Base-by-base conservation (phyloP, 805 yeast genomes). In the Blastobotrys robertii region DNA sequence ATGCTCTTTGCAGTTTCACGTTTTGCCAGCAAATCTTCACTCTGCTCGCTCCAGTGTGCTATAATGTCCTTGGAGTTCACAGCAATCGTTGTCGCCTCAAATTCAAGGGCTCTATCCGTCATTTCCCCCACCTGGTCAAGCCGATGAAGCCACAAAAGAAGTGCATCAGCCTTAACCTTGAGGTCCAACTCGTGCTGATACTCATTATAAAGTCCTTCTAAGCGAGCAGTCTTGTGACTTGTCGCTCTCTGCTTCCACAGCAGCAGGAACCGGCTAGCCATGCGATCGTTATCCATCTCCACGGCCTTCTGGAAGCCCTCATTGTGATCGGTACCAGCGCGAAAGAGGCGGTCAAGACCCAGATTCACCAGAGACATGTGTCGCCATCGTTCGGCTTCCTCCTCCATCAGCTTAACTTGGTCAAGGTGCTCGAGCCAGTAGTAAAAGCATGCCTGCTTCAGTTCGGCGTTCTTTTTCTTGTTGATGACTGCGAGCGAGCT, bases 121-220 rank as follows among this genome's bases (percentile, higher is more conserved):
- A 30, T 12, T 39, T 33, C 14, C 15, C 8, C 22, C 10, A 38
- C 9, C n/a, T 38, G 30, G 30, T 13, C 25, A 2, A 25, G 8
- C 5, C 25, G 15, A 11, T 34, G 16, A n/a, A 38, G 14, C 52
- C 50, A 47, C 4, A 22, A 31, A 6, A 30, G 19, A 10, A 49
- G 35, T 11, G 30, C 12, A n/a, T 7, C 14, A 14, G 8, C 22
- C 16, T 30, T 25, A 8, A 10, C n/a, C n/a, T 8, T 19, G 3
- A 12, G 8, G 4, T 30, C 14, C 29, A 12, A 31, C 10, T 38
- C 22, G 8, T 13, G 15, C 13, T 12, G n/a, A 16, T 12, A 31
- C 9, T 38, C n/a, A 3, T 9, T 9, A 9, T 2, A 14, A 8
- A 38, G 11, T 8, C 13, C 25, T 5, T 31, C 12, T 9, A 38